phyloP scores from a whole-genome alignment of 2,329 filamentous ascomycete species.

The Apiospora arundinis region DNA sequence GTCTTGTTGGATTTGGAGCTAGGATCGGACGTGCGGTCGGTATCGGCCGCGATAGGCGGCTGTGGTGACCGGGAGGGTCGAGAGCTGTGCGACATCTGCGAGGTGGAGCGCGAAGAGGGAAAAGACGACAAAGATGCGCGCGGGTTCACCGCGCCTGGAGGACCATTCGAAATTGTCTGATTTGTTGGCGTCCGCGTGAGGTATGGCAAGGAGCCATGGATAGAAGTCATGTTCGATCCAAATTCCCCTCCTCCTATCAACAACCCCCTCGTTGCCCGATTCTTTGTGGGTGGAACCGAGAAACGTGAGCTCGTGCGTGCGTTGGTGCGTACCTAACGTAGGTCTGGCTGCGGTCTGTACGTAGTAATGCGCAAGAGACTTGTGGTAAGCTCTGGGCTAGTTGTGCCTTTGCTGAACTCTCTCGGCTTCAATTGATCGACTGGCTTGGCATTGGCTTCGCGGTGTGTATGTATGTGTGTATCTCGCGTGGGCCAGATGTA shows the following conservation, averaged over 20 bases:
- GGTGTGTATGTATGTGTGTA: background rate
- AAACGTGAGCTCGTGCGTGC: slow-evolving; percentile 6
- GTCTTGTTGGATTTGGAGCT: slow-evolving; percentile 64
- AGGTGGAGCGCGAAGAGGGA: slow-evolving; percentile 62
- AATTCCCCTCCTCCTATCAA: background rate
- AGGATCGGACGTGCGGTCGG: slow-evolving; percentile 63
- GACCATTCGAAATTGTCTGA: slow-evolving; percentile 40
- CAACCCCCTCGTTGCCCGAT: background rate
- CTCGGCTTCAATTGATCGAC: slow-evolving; percentile 15
- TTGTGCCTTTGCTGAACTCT: slow-evolving; percentile 15
- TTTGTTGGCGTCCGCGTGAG: slow-evolving; percentile 49
- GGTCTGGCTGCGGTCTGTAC: background rate
- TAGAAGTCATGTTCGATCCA: slow-evolving; percentile 44
- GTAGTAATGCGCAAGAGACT: background rate
- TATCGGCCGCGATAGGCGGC: slow-evolving; percentile 53
- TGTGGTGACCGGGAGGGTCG: slow-evolving; percentile 63
- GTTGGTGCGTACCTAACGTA: slow-evolving; percentile 2
- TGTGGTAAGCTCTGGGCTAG: slow-evolving; percentile 12
- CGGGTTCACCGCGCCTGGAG: slow-evolving; percentile 40
- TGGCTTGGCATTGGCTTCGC: background rate
- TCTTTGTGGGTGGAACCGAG: background rate
- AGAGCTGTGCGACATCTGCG: slow-evolving; percentile 61
- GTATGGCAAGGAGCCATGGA: slow-evolving; percentile 49
- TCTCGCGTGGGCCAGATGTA: background rate
- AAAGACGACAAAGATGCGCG: slow-evolving; percentile 70